A percentile compares a stretch with the other conserved stretches of the same genome.
phyloP scores from a whole-genome alignment of 2,329 filamentous ascomycete genomes.

The Dactylonectria macrodidyma region DNA sequence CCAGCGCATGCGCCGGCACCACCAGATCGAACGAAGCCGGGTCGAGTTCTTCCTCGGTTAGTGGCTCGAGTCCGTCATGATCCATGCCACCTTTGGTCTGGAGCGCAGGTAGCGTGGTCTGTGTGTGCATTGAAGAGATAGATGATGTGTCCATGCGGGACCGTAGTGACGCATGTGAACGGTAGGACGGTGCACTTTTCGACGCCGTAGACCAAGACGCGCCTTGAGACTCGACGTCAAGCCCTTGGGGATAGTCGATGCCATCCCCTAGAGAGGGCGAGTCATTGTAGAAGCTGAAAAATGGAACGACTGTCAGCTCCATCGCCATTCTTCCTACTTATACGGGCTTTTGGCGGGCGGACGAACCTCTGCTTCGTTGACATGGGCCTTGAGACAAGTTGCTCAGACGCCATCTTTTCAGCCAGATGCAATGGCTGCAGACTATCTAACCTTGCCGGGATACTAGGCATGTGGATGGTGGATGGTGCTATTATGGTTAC shows the following conservation, averaged over 20 bases:
- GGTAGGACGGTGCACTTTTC: constrained; percentile 35
- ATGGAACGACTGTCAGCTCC: constrained; percentile 6
- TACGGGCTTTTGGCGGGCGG: background rate
- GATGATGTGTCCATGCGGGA: constrained; percentile 38
- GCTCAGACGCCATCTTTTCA: constrained; percentile 12
- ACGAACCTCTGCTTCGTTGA: constrained; percentile 20
- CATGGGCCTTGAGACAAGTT: background rate
- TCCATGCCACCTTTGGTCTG: constrained; percentile 39
- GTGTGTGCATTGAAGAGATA: constrained; percentile 35
- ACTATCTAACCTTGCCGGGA: constrained; percentile 18
- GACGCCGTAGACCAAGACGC: constrained; percentile 35
- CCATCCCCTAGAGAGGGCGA: constrained; percentile 2
- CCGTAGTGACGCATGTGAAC: constrained; percentile 32
- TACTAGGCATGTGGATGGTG: background rate
- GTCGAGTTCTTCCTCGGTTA: constrained; percentile 43
- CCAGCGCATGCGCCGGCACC: constrained; percentile 38
- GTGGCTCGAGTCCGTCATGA: constrained; percentile 37
- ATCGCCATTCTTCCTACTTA: background rate
- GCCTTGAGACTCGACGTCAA: constrained; percentile 1
- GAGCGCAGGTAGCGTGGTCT: constrained; percentile 37
- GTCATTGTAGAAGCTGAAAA: constrained; percentile 22
- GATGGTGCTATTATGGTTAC: no score
- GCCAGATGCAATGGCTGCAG: background rate
- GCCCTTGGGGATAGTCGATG: constrained; percentile 2
- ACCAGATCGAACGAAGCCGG: constrained; percentile 44